Base-by-base conservation (phyloP, 2,329 filamentous ascomycete species). In the Botryotinia globosa region DNA sequence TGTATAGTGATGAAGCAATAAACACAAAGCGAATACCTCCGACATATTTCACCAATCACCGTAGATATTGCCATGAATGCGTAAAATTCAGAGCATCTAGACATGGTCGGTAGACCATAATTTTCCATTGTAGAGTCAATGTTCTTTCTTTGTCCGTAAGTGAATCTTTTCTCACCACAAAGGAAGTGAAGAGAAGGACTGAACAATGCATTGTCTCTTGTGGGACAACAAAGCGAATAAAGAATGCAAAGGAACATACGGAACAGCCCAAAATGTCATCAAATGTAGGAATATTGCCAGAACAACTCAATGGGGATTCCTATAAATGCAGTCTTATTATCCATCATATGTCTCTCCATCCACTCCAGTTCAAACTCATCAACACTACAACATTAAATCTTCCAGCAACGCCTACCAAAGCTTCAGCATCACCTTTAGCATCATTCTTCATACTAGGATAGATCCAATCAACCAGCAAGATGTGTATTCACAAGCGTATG, bases 401-500 rank as follows among this genome's bases (percentile, higher is more conserved):
- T 56, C 34, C 34, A 42, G 37, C 25, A 56, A 56, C 65, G n/a
- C 65, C n/a, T 25, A 42, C n/a, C 65, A 42, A 39, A 56, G 34
- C n/a, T 32, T 56, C n/a, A 67, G 42, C n/a, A 42, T 25, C 48
- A 56, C 32, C n/a, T 56, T 44, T 16, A 68, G n/a, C 18, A 56
- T 44, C 6, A 56, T 37, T 67, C 16, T 51, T 32, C 6, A 9
- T 18, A 3, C 56, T n/a, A 42, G 48, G 29, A 56, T 44, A 56
- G 34, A 42, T 68, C 34, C 14, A 22, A 67, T 42, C 32, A 54
- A 39, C 34, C 45, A 67, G 64, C 25, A 71, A 71, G 45, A 71
- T 71, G 68, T 71, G 68, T 12, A 54, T 39, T 14, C 22, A 29
- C 42, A 62, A 32, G 45, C 56, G 68, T 14, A 8, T 39, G 10